These are phyloP conservation scores for Mycena rebaudengoi DNA, from an alignment of 768 basidiomycete genomes.

Conservation along the genomic window DNA sequence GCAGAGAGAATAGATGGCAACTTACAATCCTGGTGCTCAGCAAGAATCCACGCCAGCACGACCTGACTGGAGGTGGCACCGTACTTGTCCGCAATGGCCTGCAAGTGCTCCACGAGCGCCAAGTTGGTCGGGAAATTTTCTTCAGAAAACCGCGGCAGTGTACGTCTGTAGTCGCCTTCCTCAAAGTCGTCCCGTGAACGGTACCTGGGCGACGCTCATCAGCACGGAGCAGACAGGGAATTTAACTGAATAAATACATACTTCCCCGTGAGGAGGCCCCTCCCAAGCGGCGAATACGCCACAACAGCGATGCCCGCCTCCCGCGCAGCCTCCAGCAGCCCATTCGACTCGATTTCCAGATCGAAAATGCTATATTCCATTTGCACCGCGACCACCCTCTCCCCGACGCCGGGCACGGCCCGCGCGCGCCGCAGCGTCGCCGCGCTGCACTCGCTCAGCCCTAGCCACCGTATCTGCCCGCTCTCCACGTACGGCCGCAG, in stretches of 20 bases:
- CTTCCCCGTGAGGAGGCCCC: slow-evolving; percentile 46
- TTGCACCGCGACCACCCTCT: slow-evolving; percentile 38
- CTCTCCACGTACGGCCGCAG: slow-evolving; percentile 42
- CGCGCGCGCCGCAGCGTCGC: slow-evolving; percentile 39
- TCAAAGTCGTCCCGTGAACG: slow-evolving; percentile 47
- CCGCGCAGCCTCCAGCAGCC: slow-evolving; percentile 34
- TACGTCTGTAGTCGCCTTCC: slow-evolving; percentile 40
- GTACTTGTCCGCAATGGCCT: slow-evolving; percentile 39
- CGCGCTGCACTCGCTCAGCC: slow-evolving; percentile 43
- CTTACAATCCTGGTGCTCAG: slow-evolving; percentile 23
- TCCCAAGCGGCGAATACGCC: slow-evolving; percentile 43
- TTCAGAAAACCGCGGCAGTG: slow-evolving; percentile 40
- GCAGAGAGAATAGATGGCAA: background rate
- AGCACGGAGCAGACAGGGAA: slow-evolving; percentile 28
- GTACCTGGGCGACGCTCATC: slow-evolving; percentile 28
- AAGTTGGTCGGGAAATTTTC: slow-evolving; percentile 58
- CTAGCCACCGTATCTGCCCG: slow-evolving; percentile 42
- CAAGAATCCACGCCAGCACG: slow-evolving; percentile 34
- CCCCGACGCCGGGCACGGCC: slow-evolving; percentile 36
- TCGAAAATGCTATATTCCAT: slow-evolving; percentile 41
- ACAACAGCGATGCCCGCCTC: slow-evolving; percentile 43
- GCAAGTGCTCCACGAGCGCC: slow-evolving; percentile 43
- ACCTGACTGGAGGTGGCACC: slow-evolving; percentile 42
- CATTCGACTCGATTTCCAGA: slow-evolving; percentile 37
- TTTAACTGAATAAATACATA: no score